Evolutionary conservation across 2,329 filamentous ascomycete genomes (phyloP).

Genomic region (Claviceps sp.): DNA sequence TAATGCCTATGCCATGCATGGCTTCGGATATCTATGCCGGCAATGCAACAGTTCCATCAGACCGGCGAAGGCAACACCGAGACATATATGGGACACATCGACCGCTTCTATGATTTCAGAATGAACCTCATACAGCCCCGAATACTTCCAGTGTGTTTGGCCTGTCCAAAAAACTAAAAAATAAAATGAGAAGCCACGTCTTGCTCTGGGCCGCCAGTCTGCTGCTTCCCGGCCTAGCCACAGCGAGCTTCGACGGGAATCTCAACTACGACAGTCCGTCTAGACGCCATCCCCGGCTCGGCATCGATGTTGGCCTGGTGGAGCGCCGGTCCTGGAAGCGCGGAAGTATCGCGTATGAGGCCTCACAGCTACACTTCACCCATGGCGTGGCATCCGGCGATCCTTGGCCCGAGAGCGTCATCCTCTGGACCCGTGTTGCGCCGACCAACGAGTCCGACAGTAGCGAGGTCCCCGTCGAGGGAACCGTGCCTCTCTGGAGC

Average conservation of each 20-base stretch:
- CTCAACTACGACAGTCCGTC: conserved; percentile 58
- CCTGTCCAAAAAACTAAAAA: too few species aligned
- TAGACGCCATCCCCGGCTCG: conserved; percentile 46
- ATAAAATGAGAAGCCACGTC: conserved; percentile 2
- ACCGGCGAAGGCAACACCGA: not conserved
- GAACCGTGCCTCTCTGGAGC: conserved; percentile 29
- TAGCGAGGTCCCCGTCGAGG: conserved; percentile 30
- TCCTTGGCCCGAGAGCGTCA: conserved; percentile 44
- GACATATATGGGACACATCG: not conserved
- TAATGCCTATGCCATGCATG: not conserved
- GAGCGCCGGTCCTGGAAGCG: conserved; percentile 36
- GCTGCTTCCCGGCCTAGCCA: not conserved
- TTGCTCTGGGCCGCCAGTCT: conserved; percentile 1
- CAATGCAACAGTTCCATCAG: not conserved
- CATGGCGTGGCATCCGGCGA: conserved; percentile 44
- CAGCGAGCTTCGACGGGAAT: conserved; percentile 27
- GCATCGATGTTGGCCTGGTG: conserved; percentile 50
- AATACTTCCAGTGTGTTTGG: too few species aligned
- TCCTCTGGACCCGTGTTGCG: conserved; percentile 35
- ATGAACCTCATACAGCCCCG: too few species aligned
- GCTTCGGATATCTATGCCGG: not conserved
- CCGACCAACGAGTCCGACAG: conserved; percentile 30
- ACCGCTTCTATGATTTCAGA: too few species aligned
- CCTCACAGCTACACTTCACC: conserved; percentile 44
- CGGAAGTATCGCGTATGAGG: conserved; percentile 27